phyloP scores from a whole-genome alignment of 2,329 filamentous ascomycete genomes.

The Pseudomassariella vexata region DNA sequence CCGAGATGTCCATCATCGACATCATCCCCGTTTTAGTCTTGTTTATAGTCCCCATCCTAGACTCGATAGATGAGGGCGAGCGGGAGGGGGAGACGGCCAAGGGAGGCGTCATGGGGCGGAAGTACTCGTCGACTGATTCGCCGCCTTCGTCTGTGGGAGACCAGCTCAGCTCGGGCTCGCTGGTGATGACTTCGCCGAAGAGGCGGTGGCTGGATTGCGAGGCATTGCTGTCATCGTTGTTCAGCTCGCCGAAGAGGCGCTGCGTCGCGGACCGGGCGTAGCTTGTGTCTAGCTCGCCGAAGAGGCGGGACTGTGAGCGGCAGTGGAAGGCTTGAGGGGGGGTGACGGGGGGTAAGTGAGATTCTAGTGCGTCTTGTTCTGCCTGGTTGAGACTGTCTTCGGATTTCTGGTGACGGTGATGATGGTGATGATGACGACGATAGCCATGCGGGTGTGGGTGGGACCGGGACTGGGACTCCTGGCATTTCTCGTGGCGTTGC shows the following conservation, averaged over 20 bases:
- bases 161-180: constrained; percentile 24
- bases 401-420: constrained; percentile 17
- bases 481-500: constrained; percentile 7
- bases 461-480: constrained; percentile 9
- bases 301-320: constrained; percentile 17
- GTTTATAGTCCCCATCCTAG: too few species aligned
- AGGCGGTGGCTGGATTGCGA: constrained; percentile 4
- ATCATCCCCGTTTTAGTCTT: too few species aligned
- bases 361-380: constrained; percentile 7
- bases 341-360: constrained; percentile 6
- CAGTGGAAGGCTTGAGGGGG: constrained; percentile 17
- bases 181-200: constrained; percentile 8
- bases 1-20: constrained; percentile 32
- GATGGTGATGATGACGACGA: too few species aligned
- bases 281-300: constrained; percentile 24
- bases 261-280: constrained; percentile 14
- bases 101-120: constrained; percentile 22
- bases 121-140: constrained; percentile 23
- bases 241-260: constrained; percentile 24
- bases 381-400: constrained; percentile 14
- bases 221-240: constrained; percentile 1
- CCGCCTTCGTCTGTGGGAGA: constrained; percentile 22
- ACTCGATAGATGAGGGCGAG: background rate
- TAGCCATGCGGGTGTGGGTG: too few species aligned
- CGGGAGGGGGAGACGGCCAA: too few species aligned